A percentile compares a stretch with the other conserved stretches of the same genome.
Evolutionary conservation across 352 stramenopile genomes (phyloP).

Genomic region (Phytophthora sojae): DNA sequence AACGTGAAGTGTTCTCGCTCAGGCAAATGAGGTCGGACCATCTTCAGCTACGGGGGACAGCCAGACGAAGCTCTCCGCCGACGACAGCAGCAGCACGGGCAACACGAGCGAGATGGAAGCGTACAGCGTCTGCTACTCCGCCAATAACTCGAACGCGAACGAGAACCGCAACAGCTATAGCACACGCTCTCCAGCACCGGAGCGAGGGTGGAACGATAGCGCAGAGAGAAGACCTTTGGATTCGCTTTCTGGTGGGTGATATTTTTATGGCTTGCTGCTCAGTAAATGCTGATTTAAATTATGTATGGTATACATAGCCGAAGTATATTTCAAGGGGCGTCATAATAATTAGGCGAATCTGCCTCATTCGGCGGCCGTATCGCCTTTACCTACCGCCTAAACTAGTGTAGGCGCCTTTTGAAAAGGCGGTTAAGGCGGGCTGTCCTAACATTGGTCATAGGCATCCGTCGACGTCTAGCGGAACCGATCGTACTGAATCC

Average conservation of each 20-base stretch:
- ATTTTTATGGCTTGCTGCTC: background rate
- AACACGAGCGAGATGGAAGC: background rate
- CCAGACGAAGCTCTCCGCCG: background rate
- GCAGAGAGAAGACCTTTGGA: background rate
- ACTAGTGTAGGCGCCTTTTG: slow-evolving; percentile 4
- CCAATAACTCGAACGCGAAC: background rate
- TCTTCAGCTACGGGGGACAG: background rate
- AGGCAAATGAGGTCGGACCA: background rate
- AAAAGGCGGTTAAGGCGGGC: slow-evolving; percentile 1
- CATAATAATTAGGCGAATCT: background rate
- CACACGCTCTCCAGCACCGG: background rate
- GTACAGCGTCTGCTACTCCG: background rate
- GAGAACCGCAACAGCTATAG: background rate
- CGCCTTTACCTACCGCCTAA: background rate
- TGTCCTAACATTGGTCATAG: background rate
- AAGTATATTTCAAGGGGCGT: background rate
- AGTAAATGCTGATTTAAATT: slow-evolving; percentile 1
- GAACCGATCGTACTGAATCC: no score
- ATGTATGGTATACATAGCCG: background rate
- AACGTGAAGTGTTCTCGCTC: background rate
- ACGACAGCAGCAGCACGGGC: background rate
- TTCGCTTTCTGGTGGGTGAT: background rate
- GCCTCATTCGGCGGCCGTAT: background rate
- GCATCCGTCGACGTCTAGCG: no score
- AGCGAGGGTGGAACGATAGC: background rate